Conservation (phyloP, 805 yeast genomes). For the Candida railenensis region DNA sequence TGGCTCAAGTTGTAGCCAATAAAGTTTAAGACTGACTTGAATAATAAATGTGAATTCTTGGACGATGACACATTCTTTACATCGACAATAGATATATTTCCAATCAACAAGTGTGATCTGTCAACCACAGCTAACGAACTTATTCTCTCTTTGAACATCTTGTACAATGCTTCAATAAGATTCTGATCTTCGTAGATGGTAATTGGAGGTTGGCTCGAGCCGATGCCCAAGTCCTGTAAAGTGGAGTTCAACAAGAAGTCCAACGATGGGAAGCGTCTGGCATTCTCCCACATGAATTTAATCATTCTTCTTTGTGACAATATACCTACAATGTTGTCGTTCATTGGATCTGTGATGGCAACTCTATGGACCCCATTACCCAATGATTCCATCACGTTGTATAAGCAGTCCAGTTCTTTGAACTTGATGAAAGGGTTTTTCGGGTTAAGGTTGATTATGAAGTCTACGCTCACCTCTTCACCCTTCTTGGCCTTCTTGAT, state of each 20-base stretch:
- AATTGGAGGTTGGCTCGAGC: slow-evolving; percentile 59
- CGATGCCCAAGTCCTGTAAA: slow-evolving; percentile 72
- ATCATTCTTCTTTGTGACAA: slow-evolving; percentile 88
- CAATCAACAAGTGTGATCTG: slow-evolving; percentile 68
- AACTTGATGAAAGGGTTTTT: slow-evolving; percentile 86
- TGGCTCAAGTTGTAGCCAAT: slow-evolving; percentile 80
- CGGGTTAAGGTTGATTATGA: slow-evolving; percentile 79
- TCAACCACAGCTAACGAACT: slow-evolving; percentile 94
- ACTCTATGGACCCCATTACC: slow-evolving; percentile 97
- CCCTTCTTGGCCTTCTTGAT: slow-evolving; percentile 75
- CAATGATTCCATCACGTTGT: slow-evolving; percentile 76
- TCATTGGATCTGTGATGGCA: slow-evolving; percentile 61
- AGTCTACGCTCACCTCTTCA: slow-evolving; percentile 86
- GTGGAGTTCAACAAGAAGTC: slow-evolving; percentile 72
- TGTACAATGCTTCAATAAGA: slow-evolving; percentile 79
- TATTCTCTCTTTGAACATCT: slow-evolving; percentile 81
- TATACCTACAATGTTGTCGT: slow-evolving; percentile 68
- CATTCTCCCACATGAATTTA: slow-evolving; percentile 88
- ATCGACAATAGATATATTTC: slow-evolving; percentile 93
- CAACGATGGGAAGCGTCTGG: slow-evolving; percentile 77
- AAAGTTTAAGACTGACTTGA: slow-evolving; percentile 83
- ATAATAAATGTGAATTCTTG: slow-evolving; percentile 79
- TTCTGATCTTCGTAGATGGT: slow-evolving; percentile 85
- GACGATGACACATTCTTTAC: slow-evolving; percentile 85
- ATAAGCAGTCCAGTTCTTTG: slow-evolving; percentile 63